Evolutionary conservation across 1,284 basidiomycete species (phyloP), one percentile per base, ranked within the genome.

Genomic region (Tilletia walkeri): DNA sequence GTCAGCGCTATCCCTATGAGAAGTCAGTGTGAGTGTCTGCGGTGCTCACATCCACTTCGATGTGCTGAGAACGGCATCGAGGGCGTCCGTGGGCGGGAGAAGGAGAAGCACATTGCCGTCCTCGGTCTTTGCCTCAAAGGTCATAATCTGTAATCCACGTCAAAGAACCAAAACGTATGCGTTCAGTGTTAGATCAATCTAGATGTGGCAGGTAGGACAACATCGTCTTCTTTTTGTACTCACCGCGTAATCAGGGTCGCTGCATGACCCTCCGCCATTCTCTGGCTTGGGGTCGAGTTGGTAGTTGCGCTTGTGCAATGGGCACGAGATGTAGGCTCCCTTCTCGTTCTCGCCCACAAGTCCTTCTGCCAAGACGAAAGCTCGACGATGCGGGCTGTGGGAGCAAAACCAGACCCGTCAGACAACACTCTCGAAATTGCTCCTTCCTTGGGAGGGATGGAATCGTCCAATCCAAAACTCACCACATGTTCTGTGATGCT

Each of bases 241-340:
- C 4, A 53, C 50, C 50, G 50, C 12, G 50, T 89, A 91, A 9
- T 89, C 87, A 36, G 84, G 80, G 76, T 91, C 90, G 76, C 89
- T 90, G 54, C 89, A 84, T 79, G 90, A 90, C 66, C 86, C 86
- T 1, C 90, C 90, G 3, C 85, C 85, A 10, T 86, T 85, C 50
- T 73, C 75, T 5, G 70, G 73, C n/a, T 76, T 73, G 66, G 75
- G 72, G 24, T 71, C 71, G 12, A 91, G 86, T 9, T 86, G 84
- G 83, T 89, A 91, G 83, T 91, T 90, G 20, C 89, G 86, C 83
- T 92, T 92, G 84, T 91, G 90, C 70, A 91, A 84, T 0, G 90
- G 90, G 78, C 90, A 89, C 77, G 75, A 71, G 38, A 79, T 72
- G 70, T 75, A 76, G 53, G 75, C 74, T 20, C 75, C 78, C 66